These are phyloP conservation scores for Meyerozyma smithsonii DNA, from an alignment of 1,139 yeast genomes.

Conservation along the genomic window DNA sequence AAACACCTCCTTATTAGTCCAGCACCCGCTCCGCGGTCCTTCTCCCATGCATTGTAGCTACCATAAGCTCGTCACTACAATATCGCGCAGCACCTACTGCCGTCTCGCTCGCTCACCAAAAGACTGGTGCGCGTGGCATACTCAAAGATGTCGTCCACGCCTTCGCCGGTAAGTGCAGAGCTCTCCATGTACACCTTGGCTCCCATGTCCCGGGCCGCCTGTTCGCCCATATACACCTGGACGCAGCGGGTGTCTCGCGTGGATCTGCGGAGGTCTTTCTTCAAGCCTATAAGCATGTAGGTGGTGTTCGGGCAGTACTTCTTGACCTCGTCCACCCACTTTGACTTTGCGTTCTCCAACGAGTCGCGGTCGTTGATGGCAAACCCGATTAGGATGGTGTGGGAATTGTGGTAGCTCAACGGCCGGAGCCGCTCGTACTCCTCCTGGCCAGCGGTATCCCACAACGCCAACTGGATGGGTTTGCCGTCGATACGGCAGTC, in stretches of 20 bases:
- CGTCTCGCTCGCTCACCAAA: slow-evolving; percentile 26
- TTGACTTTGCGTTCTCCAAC: slow-evolving; percentile 58
- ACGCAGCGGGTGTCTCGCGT: slow-evolving; percentile 36
- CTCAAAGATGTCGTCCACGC: slow-evolving; percentile 78
- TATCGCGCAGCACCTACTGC: slow-evolving; percentile 32
- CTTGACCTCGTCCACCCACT: slow-evolving; percentile 70
- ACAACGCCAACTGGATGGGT: slow-evolving; percentile 79
- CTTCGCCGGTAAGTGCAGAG: slow-evolving; percentile 75
- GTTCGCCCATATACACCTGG: slow-evolving; percentile 50
- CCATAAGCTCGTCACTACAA: too few relatives aligned
- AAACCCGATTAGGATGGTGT: slow-evolving; percentile 67
- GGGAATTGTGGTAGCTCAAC: slow-evolving; percentile 74
- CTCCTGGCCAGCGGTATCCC: slow-evolving; percentile 99
- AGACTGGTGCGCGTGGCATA: slow-evolving; percentile 69
- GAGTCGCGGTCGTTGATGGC: slow-evolving; percentile 70
- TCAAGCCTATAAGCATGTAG: slow-evolving; percentile 61
- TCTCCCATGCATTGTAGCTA: too few relatives aligned
- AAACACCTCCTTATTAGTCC: not conserved
- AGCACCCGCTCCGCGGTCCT: too few relatives aligned
- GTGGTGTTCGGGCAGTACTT: slow-evolving; percentile 68
- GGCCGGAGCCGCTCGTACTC: slow-evolving; percentile 81
- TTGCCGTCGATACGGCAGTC: slow-evolving; percentile 92
- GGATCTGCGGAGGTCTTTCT: slow-evolving; percentile 55
- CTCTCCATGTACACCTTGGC: slow-evolving; percentile 70
- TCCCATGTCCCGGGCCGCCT: slow-evolving; percentile 60